Evolutionary conservation across 2,329 filamentous ascomycete genomes (phyloP).

Genomic region (Penicillium decumbens): DNA sequence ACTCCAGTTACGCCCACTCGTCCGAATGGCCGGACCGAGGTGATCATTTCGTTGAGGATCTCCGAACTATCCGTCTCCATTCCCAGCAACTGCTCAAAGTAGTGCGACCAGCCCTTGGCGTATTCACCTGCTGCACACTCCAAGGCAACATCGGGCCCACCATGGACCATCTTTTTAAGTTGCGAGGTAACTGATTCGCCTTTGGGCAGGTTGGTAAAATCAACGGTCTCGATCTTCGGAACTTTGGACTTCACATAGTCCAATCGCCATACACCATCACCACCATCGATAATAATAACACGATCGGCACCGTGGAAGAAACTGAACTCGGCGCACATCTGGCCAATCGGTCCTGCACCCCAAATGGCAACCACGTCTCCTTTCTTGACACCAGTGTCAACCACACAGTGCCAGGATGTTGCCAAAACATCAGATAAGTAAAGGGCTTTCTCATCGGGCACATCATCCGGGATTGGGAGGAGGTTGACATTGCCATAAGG

Average conservation of each 20-base stretch:
- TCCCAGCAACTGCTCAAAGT: conserved; percentile 57
- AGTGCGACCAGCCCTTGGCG: conserved; percentile 58
- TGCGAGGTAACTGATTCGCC: conserved; percentile 63
- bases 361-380: conserved; percentile 76
- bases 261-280: conserved; percentile 58
- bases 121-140: conserved; percentile 65
- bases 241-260: conserved; percentile 63
- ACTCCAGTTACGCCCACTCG: conserved; percentile 72
- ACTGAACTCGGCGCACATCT: conserved; percentile 66
- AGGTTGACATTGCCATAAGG: conserved; percentile 77
- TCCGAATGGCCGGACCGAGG: conserved; percentile 53
- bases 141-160: conserved; percentile 69
- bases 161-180: conserved; percentile 68
- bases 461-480: conserved; percentile 68
- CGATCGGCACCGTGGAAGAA: conserved; percentile 67
- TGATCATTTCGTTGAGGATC: conserved; percentile 53
- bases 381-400: conserved; percentile 75
- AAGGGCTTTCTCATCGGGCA: conserved; percentile 79
- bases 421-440: conserved; percentile 75
- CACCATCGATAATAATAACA: conserved; percentile 75
- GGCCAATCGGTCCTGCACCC: conserved; percentile 82
- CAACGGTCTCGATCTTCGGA: conserved; percentile 62
- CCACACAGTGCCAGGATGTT: conserved; percentile 76
- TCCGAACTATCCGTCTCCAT: conserved; percentile 78
- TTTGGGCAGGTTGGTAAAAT: conserved; percentile 62